Base-by-base conservation (phyloP, 2,329 filamentous ascomycete species). In the Aspergillus sp. region DNA sequence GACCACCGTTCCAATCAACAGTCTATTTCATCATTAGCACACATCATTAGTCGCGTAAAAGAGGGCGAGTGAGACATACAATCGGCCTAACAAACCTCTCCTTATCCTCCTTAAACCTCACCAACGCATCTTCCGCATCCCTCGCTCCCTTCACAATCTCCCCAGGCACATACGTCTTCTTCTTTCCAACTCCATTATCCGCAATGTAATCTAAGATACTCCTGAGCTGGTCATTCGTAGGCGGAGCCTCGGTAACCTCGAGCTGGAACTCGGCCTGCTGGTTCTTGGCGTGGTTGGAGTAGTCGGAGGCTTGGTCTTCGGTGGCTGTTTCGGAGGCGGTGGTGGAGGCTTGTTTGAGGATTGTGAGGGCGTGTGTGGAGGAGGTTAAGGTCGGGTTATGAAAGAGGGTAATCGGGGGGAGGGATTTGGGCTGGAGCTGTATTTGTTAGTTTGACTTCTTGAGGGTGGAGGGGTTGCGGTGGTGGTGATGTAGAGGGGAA, bases 381-480 rank as follows among this genome's bases (percentile, higher is more conserved):
- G 85, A 78, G 19, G 85, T 80, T 46, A 81, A 80, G 60, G 77
- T 79, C 49, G 91, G 81, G 70, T 88, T 87, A 80, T 96, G 90
- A 78, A 97, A 98, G 76, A 98, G 84, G 52, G 91, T 97, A 66
- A 97, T 82, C 57, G 95, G 88, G 75, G 97, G 90, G 69, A 88
- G 80, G 57, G 85, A 80, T 77, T 89, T 90, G 72, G 78, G 81
- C 86, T 90, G 23, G 23, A 41, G n/a, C 45, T 15, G 33, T 1
- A 5, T 12, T 30, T 12, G 10, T 44, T 7, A 19, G 20, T 7
- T 23, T 2, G 38, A 9, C 37, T 15, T 15, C 9, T 39, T 48
- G 9, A 19, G 37, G 41, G 41, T 53, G 22, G 33, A 39, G 17
- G 17, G 15, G 37, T 39, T 37, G 25, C 13, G 15, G 17, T 20